These are phyloP conservation scores for Typha latifolia DNA, from an alignment of 176 grass and related monocot genomes.

Conservation along the genomic window DNA sequence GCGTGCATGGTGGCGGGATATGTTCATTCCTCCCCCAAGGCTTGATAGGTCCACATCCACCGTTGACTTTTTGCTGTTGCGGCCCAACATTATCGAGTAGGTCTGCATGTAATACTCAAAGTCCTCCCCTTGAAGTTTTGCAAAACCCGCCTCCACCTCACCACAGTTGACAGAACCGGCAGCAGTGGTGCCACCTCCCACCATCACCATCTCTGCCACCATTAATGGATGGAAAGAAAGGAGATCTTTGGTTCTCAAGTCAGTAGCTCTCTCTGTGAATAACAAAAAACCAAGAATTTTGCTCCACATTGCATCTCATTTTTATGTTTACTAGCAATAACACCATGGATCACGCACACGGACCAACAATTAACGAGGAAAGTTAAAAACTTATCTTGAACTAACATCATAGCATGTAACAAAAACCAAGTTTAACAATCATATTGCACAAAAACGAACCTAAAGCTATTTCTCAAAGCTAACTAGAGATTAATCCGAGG, in stretches of 20 bases:
- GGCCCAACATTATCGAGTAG: conserved; percentile 90
- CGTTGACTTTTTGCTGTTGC: conserved; percentile 72
- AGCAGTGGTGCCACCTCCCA: conserved; percentile 6
- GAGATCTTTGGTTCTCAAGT: background rate
- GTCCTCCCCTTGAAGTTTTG: conserved; percentile 91
- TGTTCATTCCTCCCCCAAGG: conserved; percentile 79
- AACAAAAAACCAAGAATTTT: too few species aligned
- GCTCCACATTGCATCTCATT: too few species aligned
- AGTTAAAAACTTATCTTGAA: too few species aligned
- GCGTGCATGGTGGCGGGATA: conserved; percentile 77
- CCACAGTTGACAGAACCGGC: conserved; percentile 21
- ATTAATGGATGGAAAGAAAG: background rate
- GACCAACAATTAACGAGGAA: too few species aligned
- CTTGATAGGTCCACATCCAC: conserved; percentile 85
- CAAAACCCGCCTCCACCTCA: conserved; percentile 69
- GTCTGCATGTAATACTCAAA: conserved; percentile 98
- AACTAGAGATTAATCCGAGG: too few species aligned
- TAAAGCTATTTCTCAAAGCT: too few species aligned
- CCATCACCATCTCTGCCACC: background rate
- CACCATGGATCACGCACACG: too few species aligned
- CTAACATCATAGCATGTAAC: too few species aligned
- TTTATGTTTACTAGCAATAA: too few species aligned
- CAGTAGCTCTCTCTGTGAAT: background rate
- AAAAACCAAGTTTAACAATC: too few species aligned
- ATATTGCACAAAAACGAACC: too few species aligned